Evolutionary conservation across 1,284 basidiomycete genomes (phyloP).

Genomic region (Phlebopus sp.): DNA sequence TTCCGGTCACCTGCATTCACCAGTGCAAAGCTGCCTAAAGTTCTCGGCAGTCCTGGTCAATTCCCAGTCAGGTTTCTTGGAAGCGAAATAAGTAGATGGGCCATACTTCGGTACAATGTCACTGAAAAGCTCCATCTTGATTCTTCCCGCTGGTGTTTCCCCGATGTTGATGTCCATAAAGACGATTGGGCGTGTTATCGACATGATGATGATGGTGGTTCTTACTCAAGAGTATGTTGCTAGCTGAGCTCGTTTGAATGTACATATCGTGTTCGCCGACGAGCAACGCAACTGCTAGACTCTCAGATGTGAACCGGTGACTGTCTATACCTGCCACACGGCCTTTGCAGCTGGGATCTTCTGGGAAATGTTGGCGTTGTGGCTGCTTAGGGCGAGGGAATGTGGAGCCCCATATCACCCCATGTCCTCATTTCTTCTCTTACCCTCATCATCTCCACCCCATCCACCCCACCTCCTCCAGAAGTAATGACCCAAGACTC

Average conservation of each 20-base stretch:
- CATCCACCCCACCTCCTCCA: background rate
- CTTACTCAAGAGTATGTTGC: background rate
- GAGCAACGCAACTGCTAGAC: background rate
- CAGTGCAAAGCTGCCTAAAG: conserved; percentile 95
- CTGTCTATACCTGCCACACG: too few relatives aligned
- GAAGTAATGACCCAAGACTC: conserved; percentile 27
- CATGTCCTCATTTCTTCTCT: background rate
- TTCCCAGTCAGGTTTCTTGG: conserved; percentile 1
- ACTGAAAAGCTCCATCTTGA: conserved; percentile 95
- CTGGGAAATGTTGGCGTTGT: too few relatives aligned
- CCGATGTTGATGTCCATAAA: conserved; percentile 98
- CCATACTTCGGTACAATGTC: conserved; percentile 88
- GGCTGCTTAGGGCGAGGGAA: too few relatives aligned
- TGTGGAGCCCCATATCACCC: too few relatives aligned
- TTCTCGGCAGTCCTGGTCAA: conserved; percentile 88
- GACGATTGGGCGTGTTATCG: conserved; percentile 72
- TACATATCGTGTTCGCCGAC: too few relatives aligned
- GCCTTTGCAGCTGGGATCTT: too few relatives aligned
- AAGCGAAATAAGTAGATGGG: conserved; percentile 1
- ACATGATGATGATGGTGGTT: conserved; percentile 18
- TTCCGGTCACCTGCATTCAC: conserved; percentile 76
- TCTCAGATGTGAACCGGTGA: too few relatives aligned
- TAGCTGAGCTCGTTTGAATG: too few relatives aligned
- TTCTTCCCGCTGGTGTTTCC: conserved; percentile 88
- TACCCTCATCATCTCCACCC: background rate